Evolutionary conservation across 2,329 filamentous ascomycete genomes (phyloP), one percentile per base, ranked within the genome.

Genomic region (Myrmaecium sp.): DNA sequence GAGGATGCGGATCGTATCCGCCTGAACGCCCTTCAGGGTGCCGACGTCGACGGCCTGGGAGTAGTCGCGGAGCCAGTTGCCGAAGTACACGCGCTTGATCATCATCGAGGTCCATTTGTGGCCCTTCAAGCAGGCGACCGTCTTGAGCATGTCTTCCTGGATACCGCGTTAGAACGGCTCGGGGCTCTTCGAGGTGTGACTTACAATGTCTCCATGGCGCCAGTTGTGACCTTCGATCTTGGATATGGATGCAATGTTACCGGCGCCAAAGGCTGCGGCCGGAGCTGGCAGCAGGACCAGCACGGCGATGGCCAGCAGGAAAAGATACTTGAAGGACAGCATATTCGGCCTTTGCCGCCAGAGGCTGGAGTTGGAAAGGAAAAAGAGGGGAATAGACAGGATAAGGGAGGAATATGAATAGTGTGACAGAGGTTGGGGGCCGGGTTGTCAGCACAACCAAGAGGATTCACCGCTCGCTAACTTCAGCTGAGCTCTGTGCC

Each of bases 21-120:
- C 58, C 35, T 59, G 60, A 9, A 66, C 60, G 37, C 57, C 58
- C 33, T 62, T 59, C 20, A 67, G 42, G 6, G 62, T 65, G 5
- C 59, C 63, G 15, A 60, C 58, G 42, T 68, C 64, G 28, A 68
- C 57, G 33, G 64, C 62, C 50, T 68, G 53, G 9, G 41, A 60
- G 42, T 66, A 67, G 40, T 66, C 62, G 28, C 62, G 55, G 14
- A 54, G 37, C 51, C 51, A 54, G 36, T 54, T 54, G 16, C 57
- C 57, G 44, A 60, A 59, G 36, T 55, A 47, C 20, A 58, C 43
- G 28, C 50, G 49, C 43, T 55, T 56, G 44, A 56, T 58, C 54
- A 58, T 58, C 37, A 51, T 52, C 23, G 46, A 54, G 30, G 47
- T 52, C 47, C 47, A 58, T 27, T 59, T 49, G 35, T 57, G 40